These are phyloP conservation scores for Sphaerosporella brunnea DNA, from an alignment of 495 filamentous ascomycete genomes.

Conservation along the genomic window DNA sequence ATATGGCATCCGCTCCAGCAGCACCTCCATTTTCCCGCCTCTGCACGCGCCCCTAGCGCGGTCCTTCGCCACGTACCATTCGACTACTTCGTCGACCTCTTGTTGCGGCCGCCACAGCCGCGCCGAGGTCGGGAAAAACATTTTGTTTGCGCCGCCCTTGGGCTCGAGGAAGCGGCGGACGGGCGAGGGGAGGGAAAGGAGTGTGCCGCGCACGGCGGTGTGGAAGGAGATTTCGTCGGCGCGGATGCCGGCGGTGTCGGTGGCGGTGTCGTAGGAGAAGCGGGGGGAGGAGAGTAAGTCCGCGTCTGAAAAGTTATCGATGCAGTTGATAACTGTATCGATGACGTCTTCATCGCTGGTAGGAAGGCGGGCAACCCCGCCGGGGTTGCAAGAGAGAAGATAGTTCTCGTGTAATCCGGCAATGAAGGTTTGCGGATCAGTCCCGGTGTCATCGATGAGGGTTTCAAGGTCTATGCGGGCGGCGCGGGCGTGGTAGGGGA, in stretches of 20 bases:
- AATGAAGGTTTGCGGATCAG: constrained; percentile 74
- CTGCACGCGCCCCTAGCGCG: constrained; percentile 22
- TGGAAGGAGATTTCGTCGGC: constrained; percentile 91
- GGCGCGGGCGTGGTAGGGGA: constrained; percentile 38
- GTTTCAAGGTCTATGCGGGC: constrained; percentile 51
- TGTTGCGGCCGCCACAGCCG: constrained; percentile 63
- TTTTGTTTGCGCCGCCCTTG: constrained; percentile 35
- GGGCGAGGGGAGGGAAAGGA: constrained; percentile 67
- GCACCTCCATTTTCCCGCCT: constrained; percentile 35
- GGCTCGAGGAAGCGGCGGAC: constrained; percentile 46
- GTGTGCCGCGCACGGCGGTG: constrained; percentile 60
- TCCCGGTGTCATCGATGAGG: constrained; percentile 74
- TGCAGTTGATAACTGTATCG: constrained; percentile 52
- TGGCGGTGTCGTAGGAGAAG: constrained; percentile 24
- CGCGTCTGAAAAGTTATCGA: constrained; percentile 69
- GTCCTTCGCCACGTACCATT: constrained; percentile 40
- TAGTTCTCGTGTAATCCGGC: constrained; percentile 94
- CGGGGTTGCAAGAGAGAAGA: constrained; percentile 55
- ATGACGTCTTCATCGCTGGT: constrained; percentile 39
- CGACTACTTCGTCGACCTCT: constrained; percentile 53
- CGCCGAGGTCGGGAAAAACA: constrained; percentile 70
- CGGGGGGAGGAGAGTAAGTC: constrained; percentile 49
- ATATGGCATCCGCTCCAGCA: constrained; percentile 75
- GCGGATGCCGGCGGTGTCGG: constrained; percentile 46
- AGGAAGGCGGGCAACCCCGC: constrained; percentile 30